Evolutionary conservation across 2,329 filamentous ascomycete genomes (phyloP), one percentile per base, ranked within the genome.

Genomic region (Onygenales sp.): DNA sequence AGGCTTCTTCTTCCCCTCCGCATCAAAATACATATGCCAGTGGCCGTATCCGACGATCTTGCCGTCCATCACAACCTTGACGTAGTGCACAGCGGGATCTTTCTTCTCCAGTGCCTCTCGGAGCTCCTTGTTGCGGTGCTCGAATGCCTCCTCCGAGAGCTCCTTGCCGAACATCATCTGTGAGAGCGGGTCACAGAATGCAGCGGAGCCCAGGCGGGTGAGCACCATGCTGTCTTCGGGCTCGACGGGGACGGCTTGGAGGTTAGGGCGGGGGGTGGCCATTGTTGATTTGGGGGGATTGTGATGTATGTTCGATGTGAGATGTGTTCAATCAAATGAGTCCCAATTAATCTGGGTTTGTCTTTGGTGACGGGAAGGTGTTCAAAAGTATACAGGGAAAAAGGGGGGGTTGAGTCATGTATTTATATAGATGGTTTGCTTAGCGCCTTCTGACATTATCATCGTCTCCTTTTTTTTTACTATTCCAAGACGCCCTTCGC

Each of bases 201-300:
- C 56, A 36, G 49, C 40, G 0, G 42, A 37, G 49, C 94, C 66
- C 72, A 80, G 34, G 3, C 36, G n/a, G 1, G 58, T 56, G 9
- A 63, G 52, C 2, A 48, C 43, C 6, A 17, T 14, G 31, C 39
- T 45, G 44, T 63, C 60, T 10, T 52, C 45, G n/a, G 56, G 50
- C 14, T 49, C 49, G n/a, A 54, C 55, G 10, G 57, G 56, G 13
- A 61, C 51, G 34, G 61, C 48, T 50, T 59, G 42, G 52, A 57
- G 17, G 44, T 40, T 53, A 10, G 11, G 54, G 42, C 48, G 51
- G 56, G 54, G 52, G 53, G 21, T n/a, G 33, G 46, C n/a, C 13
- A 21, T 51, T 27, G 13, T 51, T 13, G 43, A 42, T 11, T 10
- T 42, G 13, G 47, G 40, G 32, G 37, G 50, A 37, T 39, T 56